Evolutionary conservation across 2,329 filamentous ascomycete genomes (phyloP).

Genomic region (Cladosporium cucumerinum): DNA sequence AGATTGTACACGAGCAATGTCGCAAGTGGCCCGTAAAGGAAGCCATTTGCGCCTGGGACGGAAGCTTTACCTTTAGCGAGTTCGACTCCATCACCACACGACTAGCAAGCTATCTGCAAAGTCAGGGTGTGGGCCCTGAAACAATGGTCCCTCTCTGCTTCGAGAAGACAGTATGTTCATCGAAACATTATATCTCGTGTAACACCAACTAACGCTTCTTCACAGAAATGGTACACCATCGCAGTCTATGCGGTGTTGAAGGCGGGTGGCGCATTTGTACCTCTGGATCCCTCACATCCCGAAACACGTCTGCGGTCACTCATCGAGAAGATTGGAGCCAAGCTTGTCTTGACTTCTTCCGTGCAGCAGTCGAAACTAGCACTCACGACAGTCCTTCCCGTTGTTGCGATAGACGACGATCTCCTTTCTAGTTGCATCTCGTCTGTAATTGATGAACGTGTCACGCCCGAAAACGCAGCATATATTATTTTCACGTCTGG

Average conservation of each 20-base stretch:
- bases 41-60: conserved; percentile 19
- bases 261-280: conserved; percentile 32
- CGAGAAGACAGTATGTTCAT: conserved; percentile 9
- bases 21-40: conserved; percentile 16
- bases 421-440: conserved; percentile 1
- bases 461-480: conserved; percentile 15
- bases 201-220: background rate
- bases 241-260: conserved; percentile 31
- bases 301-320: conserved; percentile 9
- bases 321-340: conserved; percentile 12
- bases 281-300: conserved; percentile 18
- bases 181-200: background rate
- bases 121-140: conserved; percentile 13
- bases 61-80: conserved; percentile 15
- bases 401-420: conserved; percentile 10
- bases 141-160: conserved; percentile 16
- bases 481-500: conserved; percentile 84
- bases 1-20: background rate
- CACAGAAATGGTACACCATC: conserved; percentile 13
- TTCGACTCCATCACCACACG: conserved; percentile 11
- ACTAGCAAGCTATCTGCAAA: conserved; percentile 12
- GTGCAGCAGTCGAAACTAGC: conserved; percentile 12
- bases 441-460: background rate
- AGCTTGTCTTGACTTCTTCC: conserved; percentile 10
- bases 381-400: conserved; percentile 1